phyloP scores from a whole-genome alignment of 2,329 filamentous ascomycete species.

The Drechslerella dactyloides region DNA sequence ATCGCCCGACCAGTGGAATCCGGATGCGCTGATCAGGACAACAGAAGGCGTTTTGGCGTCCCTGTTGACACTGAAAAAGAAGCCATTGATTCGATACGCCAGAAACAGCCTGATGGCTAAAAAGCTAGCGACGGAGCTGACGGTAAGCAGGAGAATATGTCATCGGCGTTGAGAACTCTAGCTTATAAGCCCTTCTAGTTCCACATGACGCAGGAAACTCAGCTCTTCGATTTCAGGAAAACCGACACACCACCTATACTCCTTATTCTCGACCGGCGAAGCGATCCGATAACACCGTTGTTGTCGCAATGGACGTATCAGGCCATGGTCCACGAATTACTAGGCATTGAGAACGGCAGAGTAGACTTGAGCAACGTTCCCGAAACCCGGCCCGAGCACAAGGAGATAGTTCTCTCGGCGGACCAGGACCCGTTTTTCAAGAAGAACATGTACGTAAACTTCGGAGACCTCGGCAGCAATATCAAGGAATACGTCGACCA shows the following conservation, averaged over 20 bases:
- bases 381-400: slow-evolving; percentile 82
- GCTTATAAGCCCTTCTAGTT: slow-evolving; percentile 65
- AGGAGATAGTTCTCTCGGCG: slow-evolving; percentile 88
- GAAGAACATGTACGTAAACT: slow-evolving; percentile 77
- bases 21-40: slow-evolving; percentile 81
- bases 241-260: slow-evolving; percentile 93
- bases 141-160: slow-evolving; percentile 14
- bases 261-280: slow-evolving; percentile 85
- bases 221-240: slow-evolving; percentile 93
- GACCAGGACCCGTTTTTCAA: slow-evolving; percentile 99
- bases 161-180: not conserved
- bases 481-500: slow-evolving; percentile 91
- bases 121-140: slow-evolving; percentile 87
- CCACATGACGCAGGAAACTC: slow-evolving; percentile 91
- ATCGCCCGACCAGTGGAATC: slow-evolving; percentile 85
- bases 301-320: slow-evolving; percentile 99
- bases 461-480: slow-evolving; percentile 72
- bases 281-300: slow-evolving; percentile 92
- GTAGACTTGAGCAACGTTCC: slow-evolving; percentile 85
- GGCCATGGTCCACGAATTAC: slow-evolving; percentile 97
- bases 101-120: slow-evolving; percentile 88
- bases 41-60: slow-evolving; percentile 86
- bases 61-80: slow-evolving; percentile 91
- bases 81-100: slow-evolving; percentile 89
- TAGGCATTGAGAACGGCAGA: slow-evolving; percentile 93